phyloP scores from a whole-genome alignment of 2,329 filamentous ascomycete genomes.

The Botrytis sinoallii region DNA sequence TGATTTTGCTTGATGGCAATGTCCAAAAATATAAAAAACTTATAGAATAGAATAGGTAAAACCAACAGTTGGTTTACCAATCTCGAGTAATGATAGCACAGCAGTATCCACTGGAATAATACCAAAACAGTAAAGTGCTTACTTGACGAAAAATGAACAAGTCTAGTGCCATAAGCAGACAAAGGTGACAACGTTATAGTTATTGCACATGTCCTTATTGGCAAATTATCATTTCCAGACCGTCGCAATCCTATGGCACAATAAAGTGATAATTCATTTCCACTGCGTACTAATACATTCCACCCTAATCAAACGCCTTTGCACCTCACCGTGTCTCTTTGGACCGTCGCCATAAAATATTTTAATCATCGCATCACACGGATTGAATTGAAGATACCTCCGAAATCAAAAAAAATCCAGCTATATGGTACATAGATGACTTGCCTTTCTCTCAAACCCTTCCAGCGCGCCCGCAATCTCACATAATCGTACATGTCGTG shows the following conservation, averaged over 20 bases:
- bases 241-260: neutral
- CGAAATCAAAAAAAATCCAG: neutral
- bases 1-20: neutral
- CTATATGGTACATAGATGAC: neutral
- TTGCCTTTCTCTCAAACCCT: neutral
- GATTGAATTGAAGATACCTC: neutral
- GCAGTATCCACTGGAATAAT: neutral
- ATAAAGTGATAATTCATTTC: neutral
- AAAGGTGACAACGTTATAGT: neutral
- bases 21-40: neutral
- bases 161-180: neutral
- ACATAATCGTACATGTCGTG: neutral
- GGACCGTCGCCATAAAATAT: neutral
- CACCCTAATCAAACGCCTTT: conserved; percentile 3
- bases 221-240: neutral
- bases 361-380: neutral
- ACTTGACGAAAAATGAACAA: neutral
- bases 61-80: neutral
- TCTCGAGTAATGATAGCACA: neutral
- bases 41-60: neutral
- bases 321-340: neutral
- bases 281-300: neutral
- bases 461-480: neutral
- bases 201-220: neutral
- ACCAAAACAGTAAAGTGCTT: neutral